phyloP scores from a whole-genome alignment of 371 early-diverging fungal species.

The Saksenaea vasiformis region DNA sequence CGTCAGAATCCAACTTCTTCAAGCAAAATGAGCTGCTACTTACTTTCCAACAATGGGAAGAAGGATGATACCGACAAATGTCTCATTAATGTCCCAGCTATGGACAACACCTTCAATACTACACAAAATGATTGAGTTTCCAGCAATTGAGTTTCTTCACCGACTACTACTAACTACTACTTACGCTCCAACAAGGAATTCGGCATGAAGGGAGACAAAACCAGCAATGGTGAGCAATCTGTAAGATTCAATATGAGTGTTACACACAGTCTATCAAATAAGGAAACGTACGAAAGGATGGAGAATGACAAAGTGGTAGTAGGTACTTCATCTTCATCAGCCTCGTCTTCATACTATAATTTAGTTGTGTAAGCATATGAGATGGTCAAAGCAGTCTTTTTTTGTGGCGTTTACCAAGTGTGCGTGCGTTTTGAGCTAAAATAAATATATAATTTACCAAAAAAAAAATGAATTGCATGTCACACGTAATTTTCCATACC shows the following conservation, averaged over 20 bases:
- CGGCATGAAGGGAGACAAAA: slow-evolving; percentile 78
- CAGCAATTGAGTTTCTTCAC: not conserved
- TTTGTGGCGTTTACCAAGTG: slow-evolving; percentile 46
- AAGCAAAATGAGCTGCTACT: too few relatives aligned
- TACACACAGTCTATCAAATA: not conserved
- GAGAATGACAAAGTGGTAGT: slow-evolving; percentile 52
- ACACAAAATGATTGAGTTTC: not conserved
- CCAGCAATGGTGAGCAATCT: slow-evolving; percentile 54
- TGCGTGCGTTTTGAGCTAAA: slow-evolving; percentile 68
- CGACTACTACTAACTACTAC: too few relatives aligned
- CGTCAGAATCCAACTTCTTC: not conserved
- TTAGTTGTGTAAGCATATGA: not conserved
- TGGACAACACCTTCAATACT: slow-evolving; percentile 78
- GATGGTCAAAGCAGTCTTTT: not conserved
- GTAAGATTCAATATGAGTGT: not conserved
- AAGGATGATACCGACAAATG: slow-evolving; percentile 87
- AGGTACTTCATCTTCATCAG: slow-evolving; percentile 52
- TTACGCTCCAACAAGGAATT: slow-evolving; percentile 73
- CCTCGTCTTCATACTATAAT: slow-evolving; percentile 48
- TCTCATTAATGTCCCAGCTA: slow-evolving; percentile 62
- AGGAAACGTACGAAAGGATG: slow-evolving; percentile 24
- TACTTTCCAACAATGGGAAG: slow-evolving; percentile 82
- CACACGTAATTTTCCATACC: slow-evolving; percentile 17
- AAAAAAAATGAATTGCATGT: not conserved
- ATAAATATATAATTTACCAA: slow-evolving; percentile 23